These are phyloP conservation scores for Penicillium sp. DNA, from an alignment of 2,329 filamentous ascomycete genomes.

Conservation along the genomic window DNA sequence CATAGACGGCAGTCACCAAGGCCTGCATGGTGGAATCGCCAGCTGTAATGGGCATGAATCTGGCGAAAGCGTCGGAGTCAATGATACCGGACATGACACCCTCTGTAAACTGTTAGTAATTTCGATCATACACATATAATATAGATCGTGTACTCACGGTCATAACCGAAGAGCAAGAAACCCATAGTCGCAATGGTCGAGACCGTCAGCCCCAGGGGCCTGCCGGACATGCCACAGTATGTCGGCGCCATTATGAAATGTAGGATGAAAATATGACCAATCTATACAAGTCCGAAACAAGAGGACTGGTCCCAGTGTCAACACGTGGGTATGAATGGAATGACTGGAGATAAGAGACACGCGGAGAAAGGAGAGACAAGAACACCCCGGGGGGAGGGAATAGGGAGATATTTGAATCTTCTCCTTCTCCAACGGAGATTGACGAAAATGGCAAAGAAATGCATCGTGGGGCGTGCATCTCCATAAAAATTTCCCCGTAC, in stretches of 20 bases:
- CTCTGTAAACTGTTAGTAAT: constrained; percentile 20
- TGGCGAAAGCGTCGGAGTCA: constrained; percentile 32
- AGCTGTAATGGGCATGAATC: constrained; percentile 36
- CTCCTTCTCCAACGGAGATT: constrained; percentile 12
- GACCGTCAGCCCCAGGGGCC: constrained; percentile 55
- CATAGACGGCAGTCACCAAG: constrained; percentile 34
- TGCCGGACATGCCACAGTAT: constrained; percentile 61
- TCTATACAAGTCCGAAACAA: constrained; percentile 1
- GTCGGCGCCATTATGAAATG: constrained; percentile 49
- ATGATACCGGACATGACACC: constrained; percentile 45
- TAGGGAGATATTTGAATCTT: constrained; percentile 32
- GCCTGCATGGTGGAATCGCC: constrained; percentile 42
- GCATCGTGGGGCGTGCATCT: constrained; percentile 21
- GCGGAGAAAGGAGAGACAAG: constrained; percentile 17
- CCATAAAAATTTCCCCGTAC: constrained; percentile 7
- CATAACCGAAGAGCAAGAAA: constrained; percentile 61
- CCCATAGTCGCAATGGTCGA: constrained; percentile 64
- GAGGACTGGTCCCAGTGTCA: constrained; percentile 1
- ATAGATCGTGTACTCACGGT: constrained; percentile 41
- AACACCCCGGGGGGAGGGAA: constrained; percentile 15
- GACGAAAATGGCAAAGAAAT: constrained; percentile 23
- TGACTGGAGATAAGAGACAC: constrained; percentile 9
- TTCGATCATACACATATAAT: background rate
- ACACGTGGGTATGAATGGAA: constrained; percentile 7
- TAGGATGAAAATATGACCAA: background rate